Conservation (phyloP, 306 rosid species). For the Leucaena leucocephala region DNA sequence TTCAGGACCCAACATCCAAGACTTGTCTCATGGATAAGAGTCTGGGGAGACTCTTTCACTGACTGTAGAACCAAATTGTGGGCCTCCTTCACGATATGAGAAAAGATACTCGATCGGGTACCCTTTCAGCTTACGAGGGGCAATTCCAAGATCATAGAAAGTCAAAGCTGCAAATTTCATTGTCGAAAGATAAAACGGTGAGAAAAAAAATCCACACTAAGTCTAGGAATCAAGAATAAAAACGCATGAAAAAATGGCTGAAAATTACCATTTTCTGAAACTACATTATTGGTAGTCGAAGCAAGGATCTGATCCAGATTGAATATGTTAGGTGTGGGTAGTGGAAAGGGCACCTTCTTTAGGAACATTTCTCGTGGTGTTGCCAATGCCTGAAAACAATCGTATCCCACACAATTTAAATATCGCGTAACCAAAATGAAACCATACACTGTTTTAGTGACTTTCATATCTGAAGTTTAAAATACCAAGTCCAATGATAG, state of each 20-base stretch:
- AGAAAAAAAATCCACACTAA: background rate
- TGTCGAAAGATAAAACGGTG: conserved; percentile 15
- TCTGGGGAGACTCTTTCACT: conserved; percentile 81
- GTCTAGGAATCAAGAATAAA: conserved; percentile 13
- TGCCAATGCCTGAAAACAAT: conserved; percentile 77
- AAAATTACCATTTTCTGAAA: conserved; percentile 73
- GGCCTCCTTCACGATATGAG: conserved; percentile 90
- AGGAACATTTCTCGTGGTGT: conserved; percentile 79
- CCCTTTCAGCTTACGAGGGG: conserved; percentile 88
- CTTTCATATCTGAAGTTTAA: background rate
- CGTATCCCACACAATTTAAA: conserved; percentile 32
- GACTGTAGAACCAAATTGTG: conserved; percentile 87
- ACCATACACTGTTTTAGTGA: background rate
- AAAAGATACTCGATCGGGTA: conserved; percentile 87
- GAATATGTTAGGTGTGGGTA: conserved; percentile 77
- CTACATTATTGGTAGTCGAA: conserved; percentile 63
- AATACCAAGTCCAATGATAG: conserved; percentile 20
- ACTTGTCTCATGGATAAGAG: conserved; percentile 57
- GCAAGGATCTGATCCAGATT: conserved; percentile 83
- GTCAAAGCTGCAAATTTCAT: conserved; percentile 74
- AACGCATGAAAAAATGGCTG: conserved; percentile 17
- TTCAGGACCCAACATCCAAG: conserved; percentile 26
- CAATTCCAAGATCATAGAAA: conserved; percentile 81
- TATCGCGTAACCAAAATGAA: conserved; percentile 6
- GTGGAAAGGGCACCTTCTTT: conserved; percentile 90